Evolutionary conservation across 148 eudicot species (phyloP).

Genomic region (Chenopodium formosanum): DNA sequence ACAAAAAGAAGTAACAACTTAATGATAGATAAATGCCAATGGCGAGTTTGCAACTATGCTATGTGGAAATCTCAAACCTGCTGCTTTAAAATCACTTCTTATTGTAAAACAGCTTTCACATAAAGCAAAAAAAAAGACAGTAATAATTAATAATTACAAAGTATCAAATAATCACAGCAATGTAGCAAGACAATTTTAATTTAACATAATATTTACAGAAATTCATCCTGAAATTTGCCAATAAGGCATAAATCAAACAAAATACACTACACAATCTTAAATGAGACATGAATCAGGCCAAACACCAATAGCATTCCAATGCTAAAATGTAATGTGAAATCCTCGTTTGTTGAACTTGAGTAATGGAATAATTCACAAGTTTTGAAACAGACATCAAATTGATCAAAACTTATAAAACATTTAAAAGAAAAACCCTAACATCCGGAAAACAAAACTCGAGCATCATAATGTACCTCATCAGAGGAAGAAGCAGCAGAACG

Average conservation of each 20-base stretch:
- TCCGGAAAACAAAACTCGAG: not conserved
- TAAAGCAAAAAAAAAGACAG: not conserved
- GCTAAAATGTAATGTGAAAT: not conserved
- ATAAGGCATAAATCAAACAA: not conserved
- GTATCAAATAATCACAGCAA: not conserved
- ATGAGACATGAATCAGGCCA: not conserved
- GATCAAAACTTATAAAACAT: not conserved
- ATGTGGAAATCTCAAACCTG: not conserved
- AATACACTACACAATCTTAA: not conserved
- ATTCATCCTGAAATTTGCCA: not conserved
- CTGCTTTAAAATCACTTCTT: not conserved
- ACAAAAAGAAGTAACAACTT: not conserved
- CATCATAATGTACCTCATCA: slow-evolving; percentile 43
- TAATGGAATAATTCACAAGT: not conserved
- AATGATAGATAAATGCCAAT: not conserved
- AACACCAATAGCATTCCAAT: no score
- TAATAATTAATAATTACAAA: not conserved
- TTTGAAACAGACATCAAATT: not conserved
- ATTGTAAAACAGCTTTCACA: not conserved
- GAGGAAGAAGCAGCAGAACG: slow-evolving; percentile 38
- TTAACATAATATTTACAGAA: not conserved
- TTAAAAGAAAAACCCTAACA: not conserved
- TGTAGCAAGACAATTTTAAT: not conserved
- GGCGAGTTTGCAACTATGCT: not conserved
- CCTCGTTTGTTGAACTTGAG: not conserved